Percentiles rank a stretch among this genome's conserved stretches.
These are phyloP conservation scores for Podila epicladia DNA, from an alignment of 192 early-diverging fungal species.

Conservation along the genomic window DNA sequence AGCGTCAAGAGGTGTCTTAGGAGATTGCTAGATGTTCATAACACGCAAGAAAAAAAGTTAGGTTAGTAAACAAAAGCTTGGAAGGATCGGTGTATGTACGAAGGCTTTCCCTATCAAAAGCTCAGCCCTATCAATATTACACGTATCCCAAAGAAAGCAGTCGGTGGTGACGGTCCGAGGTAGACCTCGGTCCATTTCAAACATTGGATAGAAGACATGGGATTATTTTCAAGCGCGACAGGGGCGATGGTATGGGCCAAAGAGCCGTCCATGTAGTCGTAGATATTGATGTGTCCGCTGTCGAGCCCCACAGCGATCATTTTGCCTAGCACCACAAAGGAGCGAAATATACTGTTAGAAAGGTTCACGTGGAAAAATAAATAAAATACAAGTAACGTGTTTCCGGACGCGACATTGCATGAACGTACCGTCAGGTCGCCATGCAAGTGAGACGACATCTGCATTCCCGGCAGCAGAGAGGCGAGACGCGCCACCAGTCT, in stretches of 20 bases:
- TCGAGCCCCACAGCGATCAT: constrained; percentile 30
- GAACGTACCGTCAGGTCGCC: constrained; percentile 37
- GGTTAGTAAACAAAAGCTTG: not conserved
- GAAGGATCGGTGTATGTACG: not conserved
- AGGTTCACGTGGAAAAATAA: not conserved
- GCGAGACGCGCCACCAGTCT: not conserved
- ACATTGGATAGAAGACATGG: not conserved
- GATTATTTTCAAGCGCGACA: not conserved
- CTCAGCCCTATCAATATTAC: not conserved
- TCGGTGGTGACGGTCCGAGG: constrained; percentile 1
- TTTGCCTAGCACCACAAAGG: constrained; percentile 9
- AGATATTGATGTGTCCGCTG: constrained; percentile 29
- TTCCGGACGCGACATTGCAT: no score
- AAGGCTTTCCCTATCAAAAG: not conserved
- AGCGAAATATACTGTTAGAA: not conserved
- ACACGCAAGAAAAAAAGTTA: not conserved
- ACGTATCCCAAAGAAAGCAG: constrained; percentile 14
- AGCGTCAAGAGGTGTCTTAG: constrained; percentile 16
- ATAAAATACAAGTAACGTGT: no score
- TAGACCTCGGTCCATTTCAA: constrained; percentile 35
- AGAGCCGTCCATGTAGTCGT: constrained; percentile 36
- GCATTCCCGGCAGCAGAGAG: not conserved
- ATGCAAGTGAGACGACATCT: constrained; percentile 29
- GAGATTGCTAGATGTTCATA: constrained; percentile 10
- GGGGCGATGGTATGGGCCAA: constrained; percentile 2